Base-by-base conservation (phyloP, 495 filamentous ascomycete genomes). In the Aspergillus conjunctus region DNA sequence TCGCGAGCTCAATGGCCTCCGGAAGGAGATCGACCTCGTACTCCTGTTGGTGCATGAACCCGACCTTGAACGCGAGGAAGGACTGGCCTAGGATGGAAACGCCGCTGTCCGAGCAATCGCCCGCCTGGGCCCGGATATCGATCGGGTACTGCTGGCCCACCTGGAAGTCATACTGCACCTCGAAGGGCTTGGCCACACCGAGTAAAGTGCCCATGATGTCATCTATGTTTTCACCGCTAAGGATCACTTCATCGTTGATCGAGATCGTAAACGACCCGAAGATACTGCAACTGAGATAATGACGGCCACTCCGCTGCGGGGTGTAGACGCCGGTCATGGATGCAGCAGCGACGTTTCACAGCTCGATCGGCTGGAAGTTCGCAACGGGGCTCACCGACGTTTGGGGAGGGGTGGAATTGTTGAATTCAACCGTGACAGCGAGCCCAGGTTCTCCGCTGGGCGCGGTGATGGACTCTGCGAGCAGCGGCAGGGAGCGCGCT, bases 121-220 rank as follows among this genome's bases (percentile, higher is more conserved):
- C 33, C 18, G 55, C 34, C 9, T 21, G 32, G 12, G 48, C 30
- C 11, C 12, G 33, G 33, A 37, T 37, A 37, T 49, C 55, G 17
- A 58, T 37, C 4, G 32, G 8, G 49, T 64, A 64, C 0, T 56
- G 56, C 32, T 51, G 50, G 7, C 61, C 61, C 18, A 51, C 61
- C 33, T 59, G 50, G 31, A 64, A 60, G 2, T 30, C 21, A 34
- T 56, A 56, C 15, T 51, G 56, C 15, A 56, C 44, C 33, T 64
- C 61, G 5, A 56, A 56, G 26, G 59, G 56, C 11, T 51, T 51
- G 32, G 17, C 56, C 7, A 26, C 56, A 18, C 46, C 56, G 10
- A 59, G 32, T 1, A 64, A 22, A 51, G 55, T 59, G 30, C 39
- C 61, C 61, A 64, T 64, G 4, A 56, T 55, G 61, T 64, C 56